phyloP scores from a whole-genome alignment of 148 eudicot species.

The Drosera capensis region DNA sequence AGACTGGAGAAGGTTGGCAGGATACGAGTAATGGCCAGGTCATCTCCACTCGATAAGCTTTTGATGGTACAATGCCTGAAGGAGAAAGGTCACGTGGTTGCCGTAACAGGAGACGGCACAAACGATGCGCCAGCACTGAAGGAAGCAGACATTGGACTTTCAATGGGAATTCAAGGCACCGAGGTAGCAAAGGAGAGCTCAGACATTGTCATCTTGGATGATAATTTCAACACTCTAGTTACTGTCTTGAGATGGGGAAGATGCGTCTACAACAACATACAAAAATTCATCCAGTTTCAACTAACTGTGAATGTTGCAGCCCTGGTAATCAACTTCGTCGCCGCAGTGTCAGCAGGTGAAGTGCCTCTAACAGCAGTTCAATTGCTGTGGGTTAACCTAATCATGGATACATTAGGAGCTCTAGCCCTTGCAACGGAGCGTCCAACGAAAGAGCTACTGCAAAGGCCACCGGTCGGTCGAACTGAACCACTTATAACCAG shows the following conservation, averaged over 20 bases:
- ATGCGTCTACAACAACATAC: constrained; percentile 68
- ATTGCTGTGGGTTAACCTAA: constrained; percentile 74
- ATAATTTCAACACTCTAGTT: constrained; percentile 56
- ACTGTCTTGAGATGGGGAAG: constrained; percentile 68
- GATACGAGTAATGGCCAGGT: constrained; percentile 77
- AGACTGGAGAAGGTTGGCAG: constrained; percentile 33
- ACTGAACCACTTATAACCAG: constrained; percentile 61
- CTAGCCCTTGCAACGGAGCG: constrained; percentile 72
- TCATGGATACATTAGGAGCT: constrained; percentile 81
- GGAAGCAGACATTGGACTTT: constrained; percentile 83
- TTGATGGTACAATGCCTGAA: constrained; percentile 76
- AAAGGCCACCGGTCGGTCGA: constrained; percentile 58
- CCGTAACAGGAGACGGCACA: constrained; percentile 79
- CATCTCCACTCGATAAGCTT: constrained; percentile 77
- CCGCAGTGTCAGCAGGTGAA: constrained; percentile 69
- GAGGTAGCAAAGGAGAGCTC: constrained; percentile 91
- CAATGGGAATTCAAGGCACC: constrained; percentile 83
- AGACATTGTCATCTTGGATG: constrained; percentile 67
- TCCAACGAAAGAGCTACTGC: constrained; percentile 57
- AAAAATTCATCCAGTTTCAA: constrained; percentile 74
- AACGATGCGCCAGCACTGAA: constrained; percentile 77
- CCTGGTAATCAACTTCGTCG: constrained; percentile 59
- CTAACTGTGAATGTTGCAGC: constrained; percentile 87
- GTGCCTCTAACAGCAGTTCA: constrained; percentile 74
- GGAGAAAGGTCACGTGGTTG: constrained; percentile 69